phyloP scores from a whole-genome alignment of 306 rosid genomes.

The Cajanus cajan region DNA sequence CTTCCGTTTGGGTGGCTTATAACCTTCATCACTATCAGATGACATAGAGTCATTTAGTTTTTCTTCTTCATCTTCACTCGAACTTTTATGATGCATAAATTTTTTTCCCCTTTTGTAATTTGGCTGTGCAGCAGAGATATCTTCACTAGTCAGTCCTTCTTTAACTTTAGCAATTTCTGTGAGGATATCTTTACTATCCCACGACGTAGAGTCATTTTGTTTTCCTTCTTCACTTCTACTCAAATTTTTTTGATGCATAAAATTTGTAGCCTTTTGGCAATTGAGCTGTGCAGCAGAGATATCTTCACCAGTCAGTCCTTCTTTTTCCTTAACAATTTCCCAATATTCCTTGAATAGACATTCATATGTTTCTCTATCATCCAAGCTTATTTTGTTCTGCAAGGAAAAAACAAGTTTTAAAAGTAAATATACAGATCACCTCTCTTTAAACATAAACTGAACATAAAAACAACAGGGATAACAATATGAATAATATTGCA shows the following conservation, averaged over 20 bases:
- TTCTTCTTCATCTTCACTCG: conserved; percentile 25
- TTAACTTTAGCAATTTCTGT: conserved; percentile 46
- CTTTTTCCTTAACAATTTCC: conserved; percentile 58
- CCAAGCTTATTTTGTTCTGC: conserved; percentile 53
- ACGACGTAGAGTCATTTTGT: background rate
- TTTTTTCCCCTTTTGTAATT: conserved; percentile 23
- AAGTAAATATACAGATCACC: background rate
- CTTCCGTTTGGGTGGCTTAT: conserved; percentile 26
- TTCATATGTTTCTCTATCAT: conserved; percentile 61
- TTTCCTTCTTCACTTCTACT: conserved; percentile 28
- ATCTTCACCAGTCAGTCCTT: conserved; percentile 47
- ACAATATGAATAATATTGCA: conserved; percentile 2
- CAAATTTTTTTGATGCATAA: background rate
- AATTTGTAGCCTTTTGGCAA: conserved; percentile 19
- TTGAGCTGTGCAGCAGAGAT: conserved; percentile 19
- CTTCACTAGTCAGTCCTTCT: conserved; percentile 51
- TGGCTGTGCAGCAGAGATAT: conserved; percentile 26
- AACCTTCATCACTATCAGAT: background rate
- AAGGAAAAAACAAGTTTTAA: conserved; percentile 23
- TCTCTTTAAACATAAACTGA: background rate
- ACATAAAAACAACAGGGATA: background rate
- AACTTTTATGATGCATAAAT: background rate
- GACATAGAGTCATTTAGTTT: background rate
- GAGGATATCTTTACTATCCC: background rate
- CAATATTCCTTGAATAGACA: conserved; percentile 78